A percentile compares a stretch with the other conserved stretches of the same genome.
Evolutionary conservation across 2,329 filamentous ascomycete genomes (phyloP).

Genomic region (Fusarium sp.): DNA sequence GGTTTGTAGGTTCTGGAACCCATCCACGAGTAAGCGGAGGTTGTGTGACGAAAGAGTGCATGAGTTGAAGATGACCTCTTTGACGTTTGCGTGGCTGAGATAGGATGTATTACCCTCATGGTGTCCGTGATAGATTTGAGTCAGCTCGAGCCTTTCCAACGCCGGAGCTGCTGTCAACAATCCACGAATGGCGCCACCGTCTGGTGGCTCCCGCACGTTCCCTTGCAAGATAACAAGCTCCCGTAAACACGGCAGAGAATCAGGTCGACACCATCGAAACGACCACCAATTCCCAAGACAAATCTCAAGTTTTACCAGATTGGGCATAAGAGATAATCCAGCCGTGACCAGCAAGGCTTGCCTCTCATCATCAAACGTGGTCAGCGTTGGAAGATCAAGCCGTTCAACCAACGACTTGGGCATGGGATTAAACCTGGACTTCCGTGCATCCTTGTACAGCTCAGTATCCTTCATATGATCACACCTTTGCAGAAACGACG

Average conservation of each 20-base stretch:
- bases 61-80: neutral
- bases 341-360: neutral
- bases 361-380: neutral
- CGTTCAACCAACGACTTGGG: neutral
- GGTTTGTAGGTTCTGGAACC: neutral
- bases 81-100: neutral
- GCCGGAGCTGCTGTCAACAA: neutral
- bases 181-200: neutral
- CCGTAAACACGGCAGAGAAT: neutral
- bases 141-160: neutral
- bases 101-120: accelerated
- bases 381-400: neutral
- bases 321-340: neutral
- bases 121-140: neutral
- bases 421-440: neutral
- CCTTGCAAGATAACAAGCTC: neutral
- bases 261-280: neutral
- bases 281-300: accelerated
- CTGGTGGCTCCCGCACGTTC: accelerated
- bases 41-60: accelerated
- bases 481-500: neutral
- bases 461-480: neutral
- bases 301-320: neutral
- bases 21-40: neutral
- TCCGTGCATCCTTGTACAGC: neutral